Percentiles rank a stretch among this genome's conserved stretches.
These are phyloP conservation scores for Mollisiaceae sp. DNA, from an alignment of 2,329 filamentous ascomycete genomes.

Conservation along the genomic window DNA sequence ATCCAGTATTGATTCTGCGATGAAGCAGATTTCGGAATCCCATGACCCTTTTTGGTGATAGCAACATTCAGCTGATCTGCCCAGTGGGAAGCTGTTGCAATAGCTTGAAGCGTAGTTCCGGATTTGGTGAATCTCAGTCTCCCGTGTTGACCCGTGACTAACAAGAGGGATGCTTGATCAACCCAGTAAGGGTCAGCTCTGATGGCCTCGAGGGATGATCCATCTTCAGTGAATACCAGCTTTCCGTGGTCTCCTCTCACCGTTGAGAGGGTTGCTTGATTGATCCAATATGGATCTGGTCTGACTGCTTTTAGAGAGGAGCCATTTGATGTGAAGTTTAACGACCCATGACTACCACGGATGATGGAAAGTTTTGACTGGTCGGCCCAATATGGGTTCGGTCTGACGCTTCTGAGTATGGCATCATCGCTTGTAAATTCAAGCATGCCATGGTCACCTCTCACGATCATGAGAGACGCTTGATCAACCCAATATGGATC, in stretches of 20 bases:
- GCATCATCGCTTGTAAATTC: not conserved
- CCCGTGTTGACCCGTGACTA: not conserved
- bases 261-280: not conserved
- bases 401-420: not conserved
- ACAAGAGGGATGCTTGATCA: conserved; percentile 10
- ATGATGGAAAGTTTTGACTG: not conserved
- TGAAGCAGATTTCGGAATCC: no score
- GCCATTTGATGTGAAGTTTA: not conserved
- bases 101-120: not conserved
- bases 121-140: not conserved
- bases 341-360: no score
- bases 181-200: conserved; percentile 14
- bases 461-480: not conserved
- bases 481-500: conserved; percentile 13
- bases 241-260: not conserved
- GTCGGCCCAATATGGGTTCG: conserved; percentile 15
- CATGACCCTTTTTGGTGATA: no score
- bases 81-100: no score
- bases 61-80: no score
- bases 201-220: conserved; percentile 4
- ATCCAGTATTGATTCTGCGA: no score
- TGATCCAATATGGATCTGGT: conserved; percentile 9
- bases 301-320: not conserved
- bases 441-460: not conserved
- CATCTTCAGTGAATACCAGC: not conserved